Evolutionary conservation across 2,329 filamentous ascomycete species (phyloP).

Genomic region (Xylariaceae sp.): DNA sequence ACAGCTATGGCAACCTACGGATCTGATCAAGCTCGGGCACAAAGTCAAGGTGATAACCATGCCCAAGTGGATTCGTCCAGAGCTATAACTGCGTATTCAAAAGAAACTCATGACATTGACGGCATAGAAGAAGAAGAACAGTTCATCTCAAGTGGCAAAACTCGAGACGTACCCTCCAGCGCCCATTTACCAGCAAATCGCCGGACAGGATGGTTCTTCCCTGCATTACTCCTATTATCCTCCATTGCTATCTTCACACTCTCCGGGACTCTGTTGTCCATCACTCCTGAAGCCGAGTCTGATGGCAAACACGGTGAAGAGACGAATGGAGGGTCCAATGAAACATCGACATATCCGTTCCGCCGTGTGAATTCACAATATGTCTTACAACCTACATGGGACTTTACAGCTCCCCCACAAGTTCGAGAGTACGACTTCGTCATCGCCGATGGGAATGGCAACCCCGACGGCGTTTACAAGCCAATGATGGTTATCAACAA

Average conservation of each 20-base stretch:
- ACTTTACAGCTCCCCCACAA: conserved; percentile 45
- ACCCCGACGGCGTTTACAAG: conserved; percentile 56
- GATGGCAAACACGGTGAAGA: not conserved
- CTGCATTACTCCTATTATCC: conserved; percentile 3
- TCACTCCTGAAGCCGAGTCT: conserved; percentile 1
- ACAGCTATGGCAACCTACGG: no score
- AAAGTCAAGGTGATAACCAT: no score
- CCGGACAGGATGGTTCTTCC: conserved; percentile 7
- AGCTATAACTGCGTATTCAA: no score
- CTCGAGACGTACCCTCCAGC: no score
- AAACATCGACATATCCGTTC: conserved; percentile 1
- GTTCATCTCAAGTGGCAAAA: no score
- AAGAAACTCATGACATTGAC: no score
- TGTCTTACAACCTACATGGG: conserved; percentile 53
- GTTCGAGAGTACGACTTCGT: conserved; percentile 58
- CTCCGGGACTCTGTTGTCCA: conserved; percentile 13
- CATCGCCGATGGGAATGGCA: conserved; percentile 53
- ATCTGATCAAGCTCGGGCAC: no score
- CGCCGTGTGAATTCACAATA: conserved; percentile 42
- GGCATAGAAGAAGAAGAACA: no score
- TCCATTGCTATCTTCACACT: conserved; percentile 6
- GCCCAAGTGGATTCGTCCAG: no score
- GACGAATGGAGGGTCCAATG: not conserved
- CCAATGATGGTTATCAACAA: conserved; percentile 69
- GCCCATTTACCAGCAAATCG: not conserved